Evolutionary conservation across 164 flowering plant genomes (phyloP).

Genomic region (Cinnamomum chago): DNA sequence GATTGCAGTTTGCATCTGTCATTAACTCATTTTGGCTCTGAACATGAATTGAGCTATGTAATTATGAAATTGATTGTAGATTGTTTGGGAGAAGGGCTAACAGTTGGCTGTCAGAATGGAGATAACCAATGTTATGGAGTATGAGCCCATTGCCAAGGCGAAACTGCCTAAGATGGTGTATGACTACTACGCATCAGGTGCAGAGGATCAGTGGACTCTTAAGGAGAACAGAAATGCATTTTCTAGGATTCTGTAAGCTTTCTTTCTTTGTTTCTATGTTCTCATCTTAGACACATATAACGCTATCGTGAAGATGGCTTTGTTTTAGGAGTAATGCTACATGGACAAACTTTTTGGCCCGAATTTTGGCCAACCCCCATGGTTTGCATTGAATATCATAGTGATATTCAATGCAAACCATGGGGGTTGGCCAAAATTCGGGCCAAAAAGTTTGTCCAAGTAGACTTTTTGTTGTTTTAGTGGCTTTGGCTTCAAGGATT

Average conservation of each 20-base stretch:
- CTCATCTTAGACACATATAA: background rate
- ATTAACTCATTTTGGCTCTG: background rate
- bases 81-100: conserved; percentile 2
- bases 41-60: background rate
- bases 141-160: conserved; percentile 75
- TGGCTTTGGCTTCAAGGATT: background rate
- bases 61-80: conserved; percentile 10
- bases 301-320: background rate
- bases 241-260: conserved; percentile 75
- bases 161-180: conserved; percentile 87
- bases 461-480: no score
- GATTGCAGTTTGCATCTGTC: no score
- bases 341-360: no score
- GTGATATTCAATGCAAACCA: no score
- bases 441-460: no score
- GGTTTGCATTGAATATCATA: no score
- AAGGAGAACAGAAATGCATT: conserved; percentile 74
- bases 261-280: conserved; percentile 1
- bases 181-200: conserved; percentile 96
- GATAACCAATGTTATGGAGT: conserved; percentile 75
- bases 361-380: no score
- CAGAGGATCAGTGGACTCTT: conserved; percentile 96
- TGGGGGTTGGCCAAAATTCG: no score
- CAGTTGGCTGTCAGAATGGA: conserved; percentile 38
- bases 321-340: no score